phyloP scores from a whole-genome alignment of 2,329 filamentous ascomycete species.

The Microcera coccophila region DNA sequence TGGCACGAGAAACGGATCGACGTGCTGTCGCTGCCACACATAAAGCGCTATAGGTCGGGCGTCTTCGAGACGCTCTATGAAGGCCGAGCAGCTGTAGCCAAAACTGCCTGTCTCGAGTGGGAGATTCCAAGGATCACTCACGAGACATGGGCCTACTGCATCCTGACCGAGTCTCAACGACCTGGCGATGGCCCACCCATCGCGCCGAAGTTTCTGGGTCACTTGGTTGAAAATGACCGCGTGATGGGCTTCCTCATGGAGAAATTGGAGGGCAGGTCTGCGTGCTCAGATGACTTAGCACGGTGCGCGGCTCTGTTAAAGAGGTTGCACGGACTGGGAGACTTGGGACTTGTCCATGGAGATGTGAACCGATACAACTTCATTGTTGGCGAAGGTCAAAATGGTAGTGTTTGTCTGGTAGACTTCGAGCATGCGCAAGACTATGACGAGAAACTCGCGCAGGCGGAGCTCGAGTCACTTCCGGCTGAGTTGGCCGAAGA shows the following conservation, averaged over 20 bases:
- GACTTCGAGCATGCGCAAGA: constrained; percentile 30
- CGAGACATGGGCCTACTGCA: constrained; percentile 27
- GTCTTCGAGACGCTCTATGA: constrained; percentile 13
- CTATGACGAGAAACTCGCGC: constrained; percentile 23
- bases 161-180: constrained; percentile 10
- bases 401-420: constrained; percentile 23
- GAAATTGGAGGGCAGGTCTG: constrained; percentile 31
- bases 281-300: constrained; percentile 25
- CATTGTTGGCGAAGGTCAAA: constrained; percentile 25
- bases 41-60: too few relatives aligned
- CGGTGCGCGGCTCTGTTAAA: constrained; percentile 26
- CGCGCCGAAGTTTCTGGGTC: constrained; percentile 32
- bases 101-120: constrained; percentile 32
- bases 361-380: constrained; percentile 40
- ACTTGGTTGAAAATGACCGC: constrained; percentile 33
- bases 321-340: constrained; percentile 25
- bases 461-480: constrained; percentile 28
- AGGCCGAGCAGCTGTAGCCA: constrained; percentile 24
- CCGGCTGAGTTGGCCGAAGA: constrained; percentile 28
- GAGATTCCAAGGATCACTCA: constrained; percentile 28
- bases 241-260: constrained; percentile 35
- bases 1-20: too few relatives aligned
- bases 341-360: constrained; percentile 32
- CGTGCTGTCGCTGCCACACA: too few relatives aligned
- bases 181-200: constrained; percentile 22